Conservation (phyloP, 2,329 filamentous ascomycete species). For the Colletotrichum sp. region DNA sequence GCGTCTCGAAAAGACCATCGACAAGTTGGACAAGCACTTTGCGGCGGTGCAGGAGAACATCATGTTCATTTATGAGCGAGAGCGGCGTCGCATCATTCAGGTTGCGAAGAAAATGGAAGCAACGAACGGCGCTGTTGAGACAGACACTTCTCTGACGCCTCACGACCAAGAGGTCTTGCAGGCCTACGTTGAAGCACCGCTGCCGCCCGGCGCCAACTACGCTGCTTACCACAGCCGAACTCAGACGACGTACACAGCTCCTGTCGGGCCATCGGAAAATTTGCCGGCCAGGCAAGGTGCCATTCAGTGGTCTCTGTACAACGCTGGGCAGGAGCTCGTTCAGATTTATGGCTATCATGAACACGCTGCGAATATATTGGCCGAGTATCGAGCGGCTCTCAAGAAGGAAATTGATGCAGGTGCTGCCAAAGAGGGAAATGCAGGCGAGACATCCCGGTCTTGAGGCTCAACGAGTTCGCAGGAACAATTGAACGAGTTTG, state of each 20-base stretch:
- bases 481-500: neutral
- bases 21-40: conserved; percentile 33
- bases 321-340: conserved; percentile 20
- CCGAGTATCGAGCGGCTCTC: conserved; percentile 20
- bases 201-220: conserved; percentile 1
- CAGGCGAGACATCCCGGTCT: neutral
- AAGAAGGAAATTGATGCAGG: conserved; percentile 25
- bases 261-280: neutral
- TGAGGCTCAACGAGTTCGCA: neutral
- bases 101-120: conserved; percentile 21
- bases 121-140: neutral
- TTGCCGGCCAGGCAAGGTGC: neutral
- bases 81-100: conserved; percentile 32
- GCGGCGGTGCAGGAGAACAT: conserved; percentile 33
- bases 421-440: neutral
- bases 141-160: neutral
- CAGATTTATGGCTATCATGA: conserved; percentile 23
- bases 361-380: conserved; percentile 25
- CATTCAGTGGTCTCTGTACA: conserved; percentile 21
- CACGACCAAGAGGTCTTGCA: neutral
- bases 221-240: neutral
- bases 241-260: neutral
- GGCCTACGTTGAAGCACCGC: neutral
- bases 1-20: conserved; percentile 30
- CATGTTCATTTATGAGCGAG: conserved; percentile 34